A percentile compares a stretch with the other conserved stretches of the same genome.
Evolutionary conservation across 148 eudicot species (phyloP).

Genomic region (Cornus florida): DNA sequence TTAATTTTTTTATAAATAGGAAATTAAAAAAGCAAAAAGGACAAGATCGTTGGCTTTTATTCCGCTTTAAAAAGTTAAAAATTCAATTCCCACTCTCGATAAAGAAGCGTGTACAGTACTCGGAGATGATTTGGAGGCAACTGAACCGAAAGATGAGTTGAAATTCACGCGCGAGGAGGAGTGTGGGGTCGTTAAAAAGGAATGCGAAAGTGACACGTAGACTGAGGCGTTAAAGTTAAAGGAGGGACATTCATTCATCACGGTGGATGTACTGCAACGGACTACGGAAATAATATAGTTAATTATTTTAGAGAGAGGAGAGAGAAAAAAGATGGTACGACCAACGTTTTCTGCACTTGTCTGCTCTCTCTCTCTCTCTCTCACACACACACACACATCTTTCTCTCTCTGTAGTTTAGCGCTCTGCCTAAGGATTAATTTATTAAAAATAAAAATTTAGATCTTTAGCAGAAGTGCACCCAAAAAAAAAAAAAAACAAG

Average conservation of each 20-base stretch:
- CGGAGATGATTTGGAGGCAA: too few relatives aligned
- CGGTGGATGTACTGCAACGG: constrained; percentile 4
- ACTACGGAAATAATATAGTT: not conserved
- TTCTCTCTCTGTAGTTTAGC: too few relatives aligned
- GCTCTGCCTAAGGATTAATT: too few relatives aligned
- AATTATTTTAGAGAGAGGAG: not conserved
- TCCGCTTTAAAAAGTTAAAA: not conserved
- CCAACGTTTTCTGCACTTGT: not conserved
- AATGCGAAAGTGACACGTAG: not conserved
- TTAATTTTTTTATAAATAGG: too few relatives aligned
- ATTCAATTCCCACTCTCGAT: not conserved
- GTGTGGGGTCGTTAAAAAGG: not conserved
- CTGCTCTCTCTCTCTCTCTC: not conserved
- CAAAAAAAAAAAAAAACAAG: too few relatives aligned
- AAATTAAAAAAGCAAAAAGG: too few relatives aligned
- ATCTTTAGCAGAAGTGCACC: too few relatives aligned
- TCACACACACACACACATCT: too few relatives aligned
- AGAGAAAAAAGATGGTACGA: not conserved
- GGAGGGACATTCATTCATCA: not conserved
- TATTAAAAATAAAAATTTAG: too few relatives aligned
- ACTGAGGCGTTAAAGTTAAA: not conserved
- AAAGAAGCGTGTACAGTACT: too few relatives aligned
- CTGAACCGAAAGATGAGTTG: too few relatives aligned
- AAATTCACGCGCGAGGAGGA: not conserved
- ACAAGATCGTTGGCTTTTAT: not conserved